These are phyloP conservation scores for Euphorbia schlechtendalii DNA, from an alignment of 441 rosid species.

Conservation along the genomic window DNA sequence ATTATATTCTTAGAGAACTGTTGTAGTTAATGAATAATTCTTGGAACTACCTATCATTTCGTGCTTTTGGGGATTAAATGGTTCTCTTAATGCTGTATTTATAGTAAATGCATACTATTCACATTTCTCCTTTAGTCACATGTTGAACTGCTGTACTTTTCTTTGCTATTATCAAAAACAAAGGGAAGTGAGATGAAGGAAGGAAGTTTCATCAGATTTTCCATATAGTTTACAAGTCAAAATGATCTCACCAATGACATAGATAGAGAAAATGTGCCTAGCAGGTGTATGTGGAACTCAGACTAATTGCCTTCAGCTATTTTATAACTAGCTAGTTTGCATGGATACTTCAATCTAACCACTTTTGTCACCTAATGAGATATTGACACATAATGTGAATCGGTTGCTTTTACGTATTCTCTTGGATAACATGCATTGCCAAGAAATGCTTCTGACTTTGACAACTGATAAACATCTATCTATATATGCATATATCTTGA, in stretches of 20 bases:
- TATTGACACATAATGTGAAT: slow-evolving; percentile 12
- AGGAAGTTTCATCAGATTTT: slow-evolving; percentile 9
- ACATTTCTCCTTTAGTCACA: neutral
- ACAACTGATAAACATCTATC: neutral
- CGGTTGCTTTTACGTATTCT: neutral
- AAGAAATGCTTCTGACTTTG: no score
- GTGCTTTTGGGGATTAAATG: no score
- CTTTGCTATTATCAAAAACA: no score
- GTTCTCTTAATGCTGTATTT: no score
- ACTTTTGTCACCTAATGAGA: neutral
- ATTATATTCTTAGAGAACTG: no score
- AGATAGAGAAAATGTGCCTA: neutral
- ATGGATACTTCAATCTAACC: slow-evolving; percentile 2
- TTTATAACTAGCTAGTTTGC: neutral
- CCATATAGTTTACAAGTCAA: slow-evolving; percentile 1
- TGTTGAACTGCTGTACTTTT: neutral
- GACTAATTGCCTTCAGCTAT: neutral
- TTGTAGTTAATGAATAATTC: no score
- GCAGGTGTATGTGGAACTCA: slow-evolving; percentile 10
- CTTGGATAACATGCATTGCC: neutral
- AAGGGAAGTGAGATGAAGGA: no score
- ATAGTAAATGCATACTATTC: no score
- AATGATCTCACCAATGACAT: neutral
- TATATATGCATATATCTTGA: slow-evolving; percentile 5
- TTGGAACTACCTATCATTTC: no score